Evolutionary conservation across 2,329 filamentous ascomycete genomes (phyloP), one percentile per base, ranked within the genome.

Genomic region (Ceratocystis diversiconidia): DNA sequence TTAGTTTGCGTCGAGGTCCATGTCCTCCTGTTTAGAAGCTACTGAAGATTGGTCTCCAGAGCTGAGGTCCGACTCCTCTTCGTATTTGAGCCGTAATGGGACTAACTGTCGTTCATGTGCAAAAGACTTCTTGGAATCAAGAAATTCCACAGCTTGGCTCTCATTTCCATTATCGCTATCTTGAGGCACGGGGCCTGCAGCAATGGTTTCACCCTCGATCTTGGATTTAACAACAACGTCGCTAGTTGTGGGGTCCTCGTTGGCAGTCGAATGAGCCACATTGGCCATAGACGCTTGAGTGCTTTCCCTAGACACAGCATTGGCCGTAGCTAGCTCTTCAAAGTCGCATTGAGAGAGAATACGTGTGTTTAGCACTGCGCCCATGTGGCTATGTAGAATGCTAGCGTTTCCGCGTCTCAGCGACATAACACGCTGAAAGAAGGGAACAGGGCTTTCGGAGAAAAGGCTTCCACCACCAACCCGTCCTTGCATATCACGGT

Each of bases 331-430:
- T 15, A 3, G 3, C 1, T 60, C 28, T 12, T 48, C 10, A 3
- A 74, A 73, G 5, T 73, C 69, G 0, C 41, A 32, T 28, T 69
- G 62, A 0, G 59, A 41, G 19, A 75, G 46, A 0, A 72, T 52
- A 4, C 71, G 68, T 0, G 74, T 75, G 8, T 74, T 71, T 2
- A 79, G 64, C 1, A 78, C 69, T 25, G 69, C 73, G 0, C 76
- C 77, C 65, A 77, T 69, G 28, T 80, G 77, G 0, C 77, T 79
- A 68, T 75, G 76, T 5, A 73, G 72, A 8, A 79, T 78, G 0
- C 66, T 68, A 7, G 73, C 70, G 5, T 76, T 73, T 15, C 77
- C 72, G 1, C 73, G 70, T 0, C 78, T 72, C 1, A 79, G 73
- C 28, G 71, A 70, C 65, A 76, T 71, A 0, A 79, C 65, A 0